Conservation (phyloP, 106 monocot species). For the Iris macrosiphon region DNA sequence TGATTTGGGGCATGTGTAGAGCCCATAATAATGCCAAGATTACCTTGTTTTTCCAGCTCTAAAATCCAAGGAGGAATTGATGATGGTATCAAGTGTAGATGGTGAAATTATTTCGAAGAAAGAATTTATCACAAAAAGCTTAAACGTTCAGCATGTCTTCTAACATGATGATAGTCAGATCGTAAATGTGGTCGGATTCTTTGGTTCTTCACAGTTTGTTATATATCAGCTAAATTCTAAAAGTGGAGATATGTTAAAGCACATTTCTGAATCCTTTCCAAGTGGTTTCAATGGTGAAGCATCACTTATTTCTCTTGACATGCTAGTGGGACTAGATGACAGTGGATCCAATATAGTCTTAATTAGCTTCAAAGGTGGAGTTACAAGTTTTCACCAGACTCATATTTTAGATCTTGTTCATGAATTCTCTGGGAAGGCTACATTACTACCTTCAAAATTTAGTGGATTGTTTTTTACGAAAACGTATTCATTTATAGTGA, state of each 20-base stretch:
- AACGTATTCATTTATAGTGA: slow-evolving; percentile 25
- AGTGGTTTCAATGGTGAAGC: slow-evolving; percentile 54
- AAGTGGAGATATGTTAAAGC: slow-evolving; percentile 65
- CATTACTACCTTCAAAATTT: slow-evolving; percentile 47
- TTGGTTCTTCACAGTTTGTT: slow-evolving; percentile 51
- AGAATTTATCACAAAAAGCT: slow-evolving; percentile 51
- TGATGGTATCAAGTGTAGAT: slow-evolving; percentile 87
- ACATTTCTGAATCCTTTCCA: slow-evolving; percentile 32
- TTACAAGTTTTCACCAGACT: slow-evolving; percentile 38
- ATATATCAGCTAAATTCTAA: slow-evolving; percentile 50
- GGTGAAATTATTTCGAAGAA: slow-evolving; percentile 81
- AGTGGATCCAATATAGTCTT: slow-evolving; percentile 48
- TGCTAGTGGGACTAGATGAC: slow-evolving; percentile 71
- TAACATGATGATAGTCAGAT: slow-evolving; percentile 42
- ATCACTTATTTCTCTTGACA: slow-evolving; percentile 34
- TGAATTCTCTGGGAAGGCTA: slow-evolving; percentile 39
- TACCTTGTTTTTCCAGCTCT: too few species aligned
- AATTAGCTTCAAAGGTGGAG: slow-evolving; percentile 37
- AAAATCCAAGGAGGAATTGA: too few species aligned
- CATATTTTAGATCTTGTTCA: slow-evolving; percentile 65
- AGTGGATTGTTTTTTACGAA: slow-evolving; percentile 54
- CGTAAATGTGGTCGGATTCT: slow-evolving; percentile 59
- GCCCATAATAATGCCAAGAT: too few species aligned
- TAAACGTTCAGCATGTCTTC: slow-evolving; percentile 59
- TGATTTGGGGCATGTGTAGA: too few species aligned